Conservation (phyloP, 1,284 basidiomycete genomes). For the Meripilus lineatus region DNA sequence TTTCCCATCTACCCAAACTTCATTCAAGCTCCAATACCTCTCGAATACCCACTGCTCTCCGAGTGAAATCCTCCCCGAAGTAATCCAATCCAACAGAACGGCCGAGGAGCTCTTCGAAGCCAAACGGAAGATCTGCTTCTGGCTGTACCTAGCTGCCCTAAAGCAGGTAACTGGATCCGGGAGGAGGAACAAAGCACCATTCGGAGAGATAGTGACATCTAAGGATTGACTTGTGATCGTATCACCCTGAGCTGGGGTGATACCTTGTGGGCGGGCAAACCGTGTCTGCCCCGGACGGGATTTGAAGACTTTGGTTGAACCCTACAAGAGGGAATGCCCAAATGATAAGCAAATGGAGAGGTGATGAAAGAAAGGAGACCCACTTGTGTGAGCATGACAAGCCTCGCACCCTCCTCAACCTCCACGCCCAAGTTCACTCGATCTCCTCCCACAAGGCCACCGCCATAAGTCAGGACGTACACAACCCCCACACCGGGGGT, state of each 20-base stretch:
- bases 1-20: slow-evolving; percentile 63
- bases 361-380: slow-evolving; percentile 19
- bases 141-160: slow-evolving; percentile 74
- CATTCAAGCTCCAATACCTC: slow-evolving; percentile 82
- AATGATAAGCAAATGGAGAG: slow-evolving; percentile 2
- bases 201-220: slow-evolving; percentile 46
- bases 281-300: slow-evolving; percentile 44
- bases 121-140: slow-evolving; percentile 73
- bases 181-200: slow-evolving; percentile 69
- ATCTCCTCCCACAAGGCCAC: slow-evolving; percentile 91
- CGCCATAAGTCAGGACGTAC: slow-evolving; percentile 89
- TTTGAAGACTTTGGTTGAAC: slow-evolving; percentile 94
- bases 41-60: slow-evolving; percentile 91
- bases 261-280: slow-evolving; percentile 11
- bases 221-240: slow-evolving; percentile 44
- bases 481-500: slow-evolving; percentile 56
- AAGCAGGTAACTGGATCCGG: slow-evolving; percentile 94
- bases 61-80: slow-evolving; percentile 73
- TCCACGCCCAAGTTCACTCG: slow-evolving; percentile 59
- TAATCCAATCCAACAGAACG: slow-evolving; percentile 87
- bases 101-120: slow-evolving; percentile 48
- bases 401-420: slow-evolving; percentile 49
- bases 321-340: slow-evolving; percentile 39
- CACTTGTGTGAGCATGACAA: slow-evolving; percentile 82
- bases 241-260: slow-evolving; percentile 19